Conservation (phyloP, 2,329 filamentous ascomycete genomes). For the Chrysoporthe puriensis region DNA sequence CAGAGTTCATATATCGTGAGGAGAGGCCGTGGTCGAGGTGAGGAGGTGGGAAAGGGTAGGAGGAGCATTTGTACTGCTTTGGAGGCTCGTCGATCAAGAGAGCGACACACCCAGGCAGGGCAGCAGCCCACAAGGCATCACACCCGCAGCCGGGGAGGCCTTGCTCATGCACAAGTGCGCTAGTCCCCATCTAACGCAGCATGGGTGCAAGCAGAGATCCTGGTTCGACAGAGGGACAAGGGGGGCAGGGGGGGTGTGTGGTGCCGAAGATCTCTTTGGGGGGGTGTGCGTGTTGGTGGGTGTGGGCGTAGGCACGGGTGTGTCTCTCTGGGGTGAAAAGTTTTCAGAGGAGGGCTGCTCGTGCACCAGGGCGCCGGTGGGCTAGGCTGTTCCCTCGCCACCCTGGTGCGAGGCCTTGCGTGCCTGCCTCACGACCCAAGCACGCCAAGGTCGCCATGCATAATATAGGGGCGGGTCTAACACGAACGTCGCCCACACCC, state of each 20-base stretch:
- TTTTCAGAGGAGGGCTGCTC: conserved; percentile 15
- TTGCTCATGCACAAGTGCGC: conserved; percentile 20
- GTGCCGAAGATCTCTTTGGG: conserved; percentile 17
- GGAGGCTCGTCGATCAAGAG: conserved; percentile 2
- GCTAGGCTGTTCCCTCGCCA: conserved; percentile 3
- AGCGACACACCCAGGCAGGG: conserved; percentile 14
- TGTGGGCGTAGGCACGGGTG: not conserved
- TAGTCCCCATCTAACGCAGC: conserved; percentile 15
- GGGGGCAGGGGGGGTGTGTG: conserved; percentile 23
- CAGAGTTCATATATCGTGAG: not conserved
- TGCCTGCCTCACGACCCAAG: not conserved
- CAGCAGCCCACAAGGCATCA: conserved; percentile 23
- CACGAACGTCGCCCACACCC: conserved; percentile 4
- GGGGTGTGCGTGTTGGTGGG: not conserved
- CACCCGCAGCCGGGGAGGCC: conserved; percentile 24
- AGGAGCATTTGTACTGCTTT: conserved; percentile 29
- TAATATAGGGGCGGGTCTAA: conserved; percentile 9
- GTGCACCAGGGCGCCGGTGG: not conserved
- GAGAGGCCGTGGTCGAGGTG: not conserved
- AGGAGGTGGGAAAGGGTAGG: conserved; percentile 22
- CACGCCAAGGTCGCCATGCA: conserved; percentile 6
- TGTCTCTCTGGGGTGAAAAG: conserved; percentile 24
- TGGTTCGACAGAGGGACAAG: conserved; percentile 12
- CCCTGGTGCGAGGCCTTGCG: conserved; percentile 1
- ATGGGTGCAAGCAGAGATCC: conserved; percentile 18